A percentile compares a stretch with the other conserved stretches of the same genome.
Conservation (phyloP, 768 basidiomycete species). For the Trametes gibbosa region DNA sequence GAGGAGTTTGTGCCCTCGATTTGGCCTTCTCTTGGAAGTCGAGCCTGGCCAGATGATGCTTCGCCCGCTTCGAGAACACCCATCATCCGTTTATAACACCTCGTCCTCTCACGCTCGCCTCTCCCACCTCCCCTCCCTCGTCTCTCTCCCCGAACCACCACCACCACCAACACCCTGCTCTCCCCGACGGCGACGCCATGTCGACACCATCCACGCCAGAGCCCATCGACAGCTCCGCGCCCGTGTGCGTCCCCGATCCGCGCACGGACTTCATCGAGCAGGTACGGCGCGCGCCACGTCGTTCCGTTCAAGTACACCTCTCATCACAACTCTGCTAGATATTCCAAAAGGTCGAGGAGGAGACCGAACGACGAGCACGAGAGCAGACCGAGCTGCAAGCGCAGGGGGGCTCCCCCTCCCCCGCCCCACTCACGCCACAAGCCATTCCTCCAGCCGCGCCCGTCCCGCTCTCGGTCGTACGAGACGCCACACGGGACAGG, state of each 20-base stretch:
- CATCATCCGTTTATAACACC: constrained; percentile 13
- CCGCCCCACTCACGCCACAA: not conserved
- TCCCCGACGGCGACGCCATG: not conserved
- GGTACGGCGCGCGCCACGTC: constrained; percentile 10
- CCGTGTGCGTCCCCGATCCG: not conserved
- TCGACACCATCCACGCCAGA: not conserved
- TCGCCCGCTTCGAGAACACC: constrained; percentile 16
- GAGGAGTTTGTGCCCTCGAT: no score
- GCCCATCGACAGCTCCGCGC: not conserved
- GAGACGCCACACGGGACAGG: constrained; percentile 21
- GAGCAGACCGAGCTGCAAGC: constrained; percentile 13
- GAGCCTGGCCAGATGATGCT: constrained; percentile 1
- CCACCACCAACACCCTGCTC: not conserved
- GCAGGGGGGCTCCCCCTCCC: not conserved
- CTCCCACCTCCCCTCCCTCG: not conserved
- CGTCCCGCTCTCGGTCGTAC: constrained; percentile 2
- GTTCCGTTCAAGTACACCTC: not conserved
- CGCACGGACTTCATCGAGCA: constrained; percentile 21
- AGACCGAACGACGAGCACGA: constrained; percentile 48
- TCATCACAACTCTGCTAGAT: constrained; percentile 36
- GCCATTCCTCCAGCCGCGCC: constrained; percentile 6
- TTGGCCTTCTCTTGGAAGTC: not conserved
- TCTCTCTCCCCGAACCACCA: not conserved
- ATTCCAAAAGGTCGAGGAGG: constrained; percentile 56
- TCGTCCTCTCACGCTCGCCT: constrained; percentile 4